Conservation (phyloP, 192 early-diverging fungal species). For the Backusella mclennaniae region DNA sequence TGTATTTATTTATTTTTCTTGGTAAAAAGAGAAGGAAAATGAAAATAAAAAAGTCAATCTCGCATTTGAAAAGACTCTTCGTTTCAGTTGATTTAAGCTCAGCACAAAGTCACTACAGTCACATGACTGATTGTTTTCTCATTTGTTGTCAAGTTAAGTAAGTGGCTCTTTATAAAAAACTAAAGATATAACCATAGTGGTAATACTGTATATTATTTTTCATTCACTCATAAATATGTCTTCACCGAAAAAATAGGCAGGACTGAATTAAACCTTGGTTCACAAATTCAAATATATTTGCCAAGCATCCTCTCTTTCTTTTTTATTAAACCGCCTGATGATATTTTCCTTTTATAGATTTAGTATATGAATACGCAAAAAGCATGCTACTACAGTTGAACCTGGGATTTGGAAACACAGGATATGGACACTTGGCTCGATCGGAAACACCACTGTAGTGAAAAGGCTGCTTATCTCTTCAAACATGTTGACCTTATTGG, state of each 20-base stretch:
- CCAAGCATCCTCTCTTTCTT: background rate
- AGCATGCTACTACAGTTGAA: too few species aligned
- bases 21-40: background rate
- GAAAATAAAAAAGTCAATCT: conserved; percentile 1
- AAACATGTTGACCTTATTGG: too few species aligned
- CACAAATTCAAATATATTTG: background rate
- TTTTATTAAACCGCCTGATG: background rate
- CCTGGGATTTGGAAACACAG: too few species aligned
- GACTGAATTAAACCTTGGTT: background rate
- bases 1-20: background rate
- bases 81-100: background rate
- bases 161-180: background rate
- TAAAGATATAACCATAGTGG: too few species aligned
- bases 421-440: too few species aligned
- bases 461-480: too few species aligned
- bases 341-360: background rate
- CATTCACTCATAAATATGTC: too few species aligned
- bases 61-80: background rate
- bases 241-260: too few species aligned
- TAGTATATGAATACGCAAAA: too few species aligned
- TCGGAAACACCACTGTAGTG: too few species aligned
- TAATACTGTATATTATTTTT: background rate
- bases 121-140: background rate
- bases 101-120: background rate
- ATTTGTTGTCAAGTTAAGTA: too few species aligned